A percentile compares a stretch with the other conserved stretches of the same genome.
Evolutionary conservation across 2,329 filamentous ascomycete genomes (phyloP).

Genomic region (Hypoxylon sp.): DNA sequence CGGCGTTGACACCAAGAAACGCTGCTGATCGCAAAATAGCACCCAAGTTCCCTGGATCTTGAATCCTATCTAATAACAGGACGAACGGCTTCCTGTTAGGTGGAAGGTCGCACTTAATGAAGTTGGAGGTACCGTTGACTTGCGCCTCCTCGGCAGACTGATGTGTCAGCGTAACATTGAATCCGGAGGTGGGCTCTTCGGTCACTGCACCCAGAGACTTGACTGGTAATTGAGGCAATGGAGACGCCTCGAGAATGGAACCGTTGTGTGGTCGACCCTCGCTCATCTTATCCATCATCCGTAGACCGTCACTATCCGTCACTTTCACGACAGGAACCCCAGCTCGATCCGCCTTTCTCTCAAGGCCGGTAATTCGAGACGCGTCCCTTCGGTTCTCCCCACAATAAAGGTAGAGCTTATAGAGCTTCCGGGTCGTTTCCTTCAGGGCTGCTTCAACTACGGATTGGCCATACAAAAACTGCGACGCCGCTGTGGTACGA

Average conservation of each 20-base stretch:
- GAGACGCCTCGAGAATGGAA: constrained; percentile 86
- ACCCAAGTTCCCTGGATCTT: constrained; percentile 91
- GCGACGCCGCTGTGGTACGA: constrained; percentile 85
- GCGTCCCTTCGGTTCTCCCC: constrained; percentile 66
- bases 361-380: constrained; percentile 59
- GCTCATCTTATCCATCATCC: constrained; percentile 85
- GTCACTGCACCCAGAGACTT: constrained; percentile 66
- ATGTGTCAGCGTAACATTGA: constrained; percentile 70
- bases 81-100: constrained; percentile 74
- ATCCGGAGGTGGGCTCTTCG: constrained; percentile 61
- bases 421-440: constrained; percentile 75
- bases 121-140: constrained; percentile 76
- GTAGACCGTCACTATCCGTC: constrained; percentile 65
- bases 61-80: constrained; percentile 78
- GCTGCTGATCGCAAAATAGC: constrained; percentile 89
- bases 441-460: constrained; percentile 84
- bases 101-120: constrained; percentile 58
- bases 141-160: constrained; percentile 80
- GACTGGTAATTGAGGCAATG: constrained; percentile 79
- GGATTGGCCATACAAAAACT: constrained; percentile 89
- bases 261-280: constrained; percentile 89
- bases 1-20: constrained; percentile 89
- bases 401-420: constrained; percentile 84
- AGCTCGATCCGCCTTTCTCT: constrained; percentile 60
- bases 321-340: constrained; percentile 71